These are phyloP conservation scores for Euphrasia arctica DNA, from an alignment of 305 asterid genomes.

Conservation along the genomic window DNA sequence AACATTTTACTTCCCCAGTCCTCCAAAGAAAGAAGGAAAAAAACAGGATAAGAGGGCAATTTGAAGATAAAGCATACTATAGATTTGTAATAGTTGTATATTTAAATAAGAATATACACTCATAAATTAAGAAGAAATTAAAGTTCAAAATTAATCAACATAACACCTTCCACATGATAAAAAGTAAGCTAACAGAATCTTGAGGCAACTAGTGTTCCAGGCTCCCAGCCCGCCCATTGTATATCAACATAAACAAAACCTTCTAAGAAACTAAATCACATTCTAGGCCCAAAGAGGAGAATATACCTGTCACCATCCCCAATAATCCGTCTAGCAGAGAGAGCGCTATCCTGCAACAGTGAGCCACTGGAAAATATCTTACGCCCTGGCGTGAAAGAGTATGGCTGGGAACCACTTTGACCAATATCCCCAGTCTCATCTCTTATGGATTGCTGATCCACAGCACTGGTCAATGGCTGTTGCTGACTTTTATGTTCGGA, in stretches of 20 bases:
- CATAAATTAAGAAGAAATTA: neutral
- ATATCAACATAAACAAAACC: constrained; percentile 5
- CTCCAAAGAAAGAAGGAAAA: neutral
- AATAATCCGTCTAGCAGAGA: constrained; percentile 45
- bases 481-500: constrained; percentile 41
- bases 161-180: neutral
- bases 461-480: constrained; percentile 30
- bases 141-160: neutral
- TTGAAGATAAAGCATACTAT: neutral
- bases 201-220: constrained; percentile 15
- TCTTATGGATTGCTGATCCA: constrained; percentile 46
- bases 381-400: constrained; percentile 38
- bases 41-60: neutral
- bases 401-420: constrained; percentile 46
- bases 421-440: constrained; percentile 41
- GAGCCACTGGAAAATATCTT: constrained; percentile 54
- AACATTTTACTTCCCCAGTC: neutral
- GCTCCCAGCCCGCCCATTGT: neutral
- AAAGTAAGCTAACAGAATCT: neutral
- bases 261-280: neutral
- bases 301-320: constrained; percentile 85
- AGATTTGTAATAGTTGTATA: neutral
- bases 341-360: constrained; percentile 53
- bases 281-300: constrained; percentile 13
- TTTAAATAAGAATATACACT: constrained; percentile 2